Percentiles rank a stretch among this genome's conserved stretches.
These are phyloP conservation scores for Russula sp. DNA, from an alignment of 768 basidiomycete species.

Conservation along the genomic window DNA sequence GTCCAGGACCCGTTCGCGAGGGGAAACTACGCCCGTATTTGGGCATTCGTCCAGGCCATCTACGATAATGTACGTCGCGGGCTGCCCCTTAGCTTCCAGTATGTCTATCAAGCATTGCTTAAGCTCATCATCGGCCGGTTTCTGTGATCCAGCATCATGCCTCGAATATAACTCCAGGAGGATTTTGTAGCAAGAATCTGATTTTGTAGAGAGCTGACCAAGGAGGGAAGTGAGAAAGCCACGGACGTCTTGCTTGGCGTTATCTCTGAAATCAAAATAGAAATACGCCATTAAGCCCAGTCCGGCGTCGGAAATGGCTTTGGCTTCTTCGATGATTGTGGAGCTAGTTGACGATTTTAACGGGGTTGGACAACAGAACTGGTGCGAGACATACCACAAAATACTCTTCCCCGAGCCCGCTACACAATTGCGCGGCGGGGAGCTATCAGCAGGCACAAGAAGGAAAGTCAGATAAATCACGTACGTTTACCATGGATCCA, in stretches of 20 bases:
- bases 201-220: background rate
- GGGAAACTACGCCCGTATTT: background rate
- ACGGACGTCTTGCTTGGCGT: background rate
- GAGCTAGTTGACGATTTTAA: background rate
- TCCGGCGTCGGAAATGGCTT: background rate
- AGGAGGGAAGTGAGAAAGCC: background rate
- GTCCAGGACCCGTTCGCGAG: background rate
- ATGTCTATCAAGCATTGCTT: background rate
- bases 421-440: background rate
- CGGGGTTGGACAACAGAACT: background rate
- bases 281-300: background rate
- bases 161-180: background rate
- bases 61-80: background rate
- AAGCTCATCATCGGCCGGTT: background rate
- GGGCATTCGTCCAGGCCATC: background rate
- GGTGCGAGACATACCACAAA: background rate
- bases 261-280: background rate
- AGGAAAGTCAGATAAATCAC: background rate
- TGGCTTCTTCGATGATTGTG: background rate
- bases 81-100: background rate
- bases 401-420: background rate
- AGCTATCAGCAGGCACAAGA: background rate
- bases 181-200: background rate
- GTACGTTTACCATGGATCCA: background rate
- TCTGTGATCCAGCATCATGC: background rate